Percentiles rank a stretch among this genome's conserved stretches.
These are phyloP conservation scores for Venturiaceae sp. DNA, from an alignment of 2,329 filamentous ascomycete species.

Conservation along the genomic window DNA sequence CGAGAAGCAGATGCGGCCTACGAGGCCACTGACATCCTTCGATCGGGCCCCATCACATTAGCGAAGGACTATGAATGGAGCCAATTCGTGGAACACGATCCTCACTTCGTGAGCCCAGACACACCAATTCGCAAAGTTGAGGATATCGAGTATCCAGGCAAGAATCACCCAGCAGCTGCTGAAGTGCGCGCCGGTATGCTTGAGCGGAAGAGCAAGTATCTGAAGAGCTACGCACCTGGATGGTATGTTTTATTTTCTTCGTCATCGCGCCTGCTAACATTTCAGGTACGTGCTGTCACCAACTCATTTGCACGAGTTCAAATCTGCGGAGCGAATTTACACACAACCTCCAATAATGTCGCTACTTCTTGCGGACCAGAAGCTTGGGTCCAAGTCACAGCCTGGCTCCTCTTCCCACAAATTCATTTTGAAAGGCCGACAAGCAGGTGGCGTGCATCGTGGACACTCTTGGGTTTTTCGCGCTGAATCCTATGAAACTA, in stretches of 20 bases:
- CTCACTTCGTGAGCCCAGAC: slow-evolving; percentile 78
- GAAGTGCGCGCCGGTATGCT: slow-evolving; percentile 86
- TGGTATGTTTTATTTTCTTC: slow-evolving; percentile 52
- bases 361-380: slow-evolving; percentile 87
- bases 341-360: slow-evolving; percentile 90
- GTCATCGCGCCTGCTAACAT: slow-evolving; percentile 8
- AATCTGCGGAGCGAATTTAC: slow-evolving; percentile 82
- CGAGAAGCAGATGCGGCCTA: slow-evolving; percentile 80
- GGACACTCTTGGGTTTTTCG: slow-evolving; percentile 61
- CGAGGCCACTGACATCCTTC: slow-evolving; percentile 68
- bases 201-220: slow-evolving; percentile 96
- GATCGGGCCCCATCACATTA: slow-evolving; percentile 80
- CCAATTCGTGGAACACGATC: slow-evolving; percentile 67
- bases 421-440: slow-evolving; percentile 93
- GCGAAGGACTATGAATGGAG: slow-evolving; percentile 90
- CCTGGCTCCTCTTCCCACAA: slow-evolving; percentile 84
- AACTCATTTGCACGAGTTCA: slow-evolving; percentile 97
- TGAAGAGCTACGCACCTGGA: slow-evolving; percentile 93
- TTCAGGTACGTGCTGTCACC: slow-evolving; percentile 87
- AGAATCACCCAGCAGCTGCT: slow-evolving; percentile 69
- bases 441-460: slow-evolving; percentile 86
- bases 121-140: slow-evolving; percentile 68
- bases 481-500: slow-evolving; percentile 71
- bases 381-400: slow-evolving; percentile 82
- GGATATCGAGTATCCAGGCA: slow-evolving; percentile 85